Conservation (phyloP, 2,329 filamentous ascomycete species). For the Pseudopithomyces chartarum region DNA sequence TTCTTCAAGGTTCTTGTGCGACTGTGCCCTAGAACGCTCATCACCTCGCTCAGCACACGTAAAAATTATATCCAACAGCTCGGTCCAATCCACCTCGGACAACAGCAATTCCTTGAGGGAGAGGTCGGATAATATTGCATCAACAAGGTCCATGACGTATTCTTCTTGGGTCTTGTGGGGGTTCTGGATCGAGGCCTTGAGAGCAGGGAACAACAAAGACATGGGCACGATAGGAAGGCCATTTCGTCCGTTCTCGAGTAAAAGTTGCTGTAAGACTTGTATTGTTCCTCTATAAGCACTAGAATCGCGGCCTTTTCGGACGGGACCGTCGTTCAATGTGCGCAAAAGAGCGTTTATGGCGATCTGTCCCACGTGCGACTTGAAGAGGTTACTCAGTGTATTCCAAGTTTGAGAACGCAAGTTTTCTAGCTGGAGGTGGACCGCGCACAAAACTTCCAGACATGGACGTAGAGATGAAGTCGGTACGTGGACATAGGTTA, state of each 20-base stretch:
- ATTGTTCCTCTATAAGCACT: constrained; percentile 38
- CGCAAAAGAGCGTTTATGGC: constrained; percentile 70
- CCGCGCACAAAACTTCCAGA: constrained; percentile 72
- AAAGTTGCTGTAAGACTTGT: constrained; percentile 34
- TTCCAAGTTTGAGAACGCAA: constrained; percentile 71
- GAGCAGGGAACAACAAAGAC: constrained; percentile 38
- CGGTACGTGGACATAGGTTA: constrained; percentile 74
- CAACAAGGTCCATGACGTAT: constrained; percentile 59
- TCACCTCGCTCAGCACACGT: constrained; percentile 54
- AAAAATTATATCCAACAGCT: constrained; percentile 63
- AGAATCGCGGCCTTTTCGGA: constrained; percentile 25
- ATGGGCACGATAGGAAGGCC: constrained; percentile 42
- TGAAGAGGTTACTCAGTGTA: constrained; percentile 71
- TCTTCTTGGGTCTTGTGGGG: constrained; percentile 36
- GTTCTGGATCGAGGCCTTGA: constrained; percentile 37
- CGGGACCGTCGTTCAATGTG: constrained; percentile 47
- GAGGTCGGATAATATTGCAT: constrained; percentile 49
- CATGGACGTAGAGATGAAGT: constrained; percentile 65
- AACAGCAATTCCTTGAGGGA: constrained; percentile 61
- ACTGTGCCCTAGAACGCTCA: constrained; percentile 22
- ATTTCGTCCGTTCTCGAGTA: constrained; percentile 38
- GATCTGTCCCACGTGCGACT: constrained; percentile 73
- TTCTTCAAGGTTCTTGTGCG: constrained; percentile 38
- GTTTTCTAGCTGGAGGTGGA: constrained; percentile 67
- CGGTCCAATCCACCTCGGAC: constrained; percentile 70